Conservation (phyloP, 1,284 basidiomycete genomes). For the Rhodotorula sp. region DNA sequence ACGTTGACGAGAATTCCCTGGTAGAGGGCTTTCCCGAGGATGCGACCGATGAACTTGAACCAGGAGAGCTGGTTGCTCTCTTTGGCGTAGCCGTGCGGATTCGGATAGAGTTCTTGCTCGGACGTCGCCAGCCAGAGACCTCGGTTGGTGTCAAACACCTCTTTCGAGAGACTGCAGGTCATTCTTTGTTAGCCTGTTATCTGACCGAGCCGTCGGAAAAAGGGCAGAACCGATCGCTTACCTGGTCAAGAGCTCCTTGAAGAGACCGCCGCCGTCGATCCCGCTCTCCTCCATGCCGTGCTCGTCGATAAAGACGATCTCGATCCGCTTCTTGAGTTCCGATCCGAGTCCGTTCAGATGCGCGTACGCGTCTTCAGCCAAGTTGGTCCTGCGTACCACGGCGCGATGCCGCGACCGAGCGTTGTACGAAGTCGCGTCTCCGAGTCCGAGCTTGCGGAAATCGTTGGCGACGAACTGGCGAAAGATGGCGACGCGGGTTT, state of each 20-base stretch:
- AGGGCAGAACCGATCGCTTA: slow-evolving; percentile 42
- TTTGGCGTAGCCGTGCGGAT: slow-evolving; percentile 82
- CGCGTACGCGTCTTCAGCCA: slow-evolving; percentile 36
- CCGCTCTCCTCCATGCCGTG: slow-evolving; percentile 83
- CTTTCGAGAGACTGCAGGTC: slow-evolving; percentile 66
- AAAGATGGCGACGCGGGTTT: slow-evolving; percentile 84
- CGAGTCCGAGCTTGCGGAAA: slow-evolving; percentile 32
- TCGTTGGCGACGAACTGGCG: slow-evolving; percentile 74
- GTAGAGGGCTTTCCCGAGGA: slow-evolving; percentile 93
- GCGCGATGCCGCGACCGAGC: slow-evolving; percentile 44
- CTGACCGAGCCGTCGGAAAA: not conserved
- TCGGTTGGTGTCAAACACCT: slow-evolving; percentile 90
- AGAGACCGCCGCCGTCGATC: slow-evolving; percentile 94
- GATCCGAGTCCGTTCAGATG: slow-evolving; percentile 64
- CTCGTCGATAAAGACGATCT: slow-evolving; percentile 88
- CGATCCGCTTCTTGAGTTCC: slow-evolving; percentile 72
- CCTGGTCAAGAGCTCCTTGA: slow-evolving; percentile 93
- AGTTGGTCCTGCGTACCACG: slow-evolving; percentile 71
- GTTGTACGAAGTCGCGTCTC: slow-evolving; percentile 11
- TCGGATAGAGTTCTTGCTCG: slow-evolving; percentile 91
- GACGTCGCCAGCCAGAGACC: slow-evolving; percentile 89
- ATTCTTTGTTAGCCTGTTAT: not conserved
- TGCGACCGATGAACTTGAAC: slow-evolving; percentile 91
- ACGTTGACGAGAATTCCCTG: slow-evolving; percentile 96
- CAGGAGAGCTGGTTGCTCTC: slow-evolving; percentile 80